Evolutionary conservation across 352 stramenopile species (phyloP), one percentile per base, ranked within the genome.

Genomic region (Phytophthora fragariae): DNA sequence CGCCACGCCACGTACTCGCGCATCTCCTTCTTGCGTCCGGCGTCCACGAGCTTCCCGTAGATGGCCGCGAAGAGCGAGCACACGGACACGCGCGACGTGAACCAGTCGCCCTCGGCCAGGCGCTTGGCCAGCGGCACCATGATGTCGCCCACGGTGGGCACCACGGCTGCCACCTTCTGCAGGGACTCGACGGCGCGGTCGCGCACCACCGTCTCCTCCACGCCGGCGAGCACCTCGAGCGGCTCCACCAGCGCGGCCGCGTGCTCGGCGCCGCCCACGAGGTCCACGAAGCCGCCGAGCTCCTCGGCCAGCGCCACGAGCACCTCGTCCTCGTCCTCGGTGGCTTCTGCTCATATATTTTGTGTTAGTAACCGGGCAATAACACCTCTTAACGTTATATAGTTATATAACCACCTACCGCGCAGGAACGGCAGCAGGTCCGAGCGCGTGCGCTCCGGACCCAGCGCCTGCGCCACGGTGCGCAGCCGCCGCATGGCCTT

Each of bases 151-250:
- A 78, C 85, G 65, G 79, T 85, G 33, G 85, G 86, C 47, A 93
- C 47, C 31, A 93, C 86, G 27, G 73, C 81, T 57, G 85, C 79
- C 39, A 93, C 82, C 69, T 93, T 95, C 46, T 92, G 83, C 66
- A 95, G 71, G 11, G 88, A 91, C 55, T 86, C 84, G 17, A 95
- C 85, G 24, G 88, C 85, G 53, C 82, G 83, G 62, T 98, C 92
- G 11, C 96, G 85, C 27, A 99, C 96, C 15, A 98, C 96, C 2
- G 94, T 99, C 74, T 99, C 96, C 80, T 99, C 96, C 7, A 98
- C 89, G 53, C 80, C 85, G 4, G 91, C 92, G 9, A 99, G 85
- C 39, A 95, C 85, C 77, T 99, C 96, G 47, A 98, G 93, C 8
- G 92, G 92, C 39, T 98, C 79, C 7, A 99, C 75, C 2, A 97